Evolutionary conservation across 2,329 filamentous ascomycete genomes (phyloP).

Genomic region (Fusarium oligoseptatum): DNA sequence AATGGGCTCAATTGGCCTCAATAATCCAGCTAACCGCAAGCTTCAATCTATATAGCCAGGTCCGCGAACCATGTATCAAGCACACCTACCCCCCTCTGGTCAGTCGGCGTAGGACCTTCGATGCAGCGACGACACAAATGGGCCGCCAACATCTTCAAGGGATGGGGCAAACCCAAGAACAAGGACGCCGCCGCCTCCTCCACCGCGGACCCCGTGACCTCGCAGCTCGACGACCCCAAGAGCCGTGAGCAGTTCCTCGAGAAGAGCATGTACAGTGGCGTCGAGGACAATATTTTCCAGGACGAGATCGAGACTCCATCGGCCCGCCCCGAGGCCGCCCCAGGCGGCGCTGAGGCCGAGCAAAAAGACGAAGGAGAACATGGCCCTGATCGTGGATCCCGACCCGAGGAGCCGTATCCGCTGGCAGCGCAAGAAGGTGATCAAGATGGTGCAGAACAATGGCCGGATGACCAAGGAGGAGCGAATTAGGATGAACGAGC

Average conservation of each 20-base stretch:
- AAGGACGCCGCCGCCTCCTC: slow-evolving; percentile 50
- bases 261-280: slow-evolving; percentile 56
- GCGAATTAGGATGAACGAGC: slow-evolving; percentile 74
- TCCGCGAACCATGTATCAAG: slow-evolving; percentile 35
- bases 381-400: slow-evolving; percentile 79
- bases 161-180: slow-evolving; percentile 49
- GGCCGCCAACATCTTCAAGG: slow-evolving; percentile 57
- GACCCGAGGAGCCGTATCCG: slow-evolving; percentile 77
- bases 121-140: slow-evolving; percentile 58
- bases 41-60: slow-evolving; percentile 34
- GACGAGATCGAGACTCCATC: slow-evolving; percentile 63
- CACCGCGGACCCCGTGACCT: slow-evolving; percentile 40
- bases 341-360: slow-evolving; percentile 51
- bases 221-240: slow-evolving; percentile 59
- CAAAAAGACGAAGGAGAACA: slow-evolving; percentile 60
- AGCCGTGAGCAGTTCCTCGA: slow-evolving; percentile 58
- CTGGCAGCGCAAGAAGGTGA: slow-evolving; percentile 88
- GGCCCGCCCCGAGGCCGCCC: slow-evolving; percentile 22
- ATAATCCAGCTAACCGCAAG: slow-evolving; percentile 30
- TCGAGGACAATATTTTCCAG: slow-evolving; percentile 73
- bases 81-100: slow-evolving; percentile 33
- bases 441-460: slow-evolving; percentile 77
- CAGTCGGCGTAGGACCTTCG: slow-evolving; percentile 31
- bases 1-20: slow-evolving; percentile 33
- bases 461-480: slow-evolving; percentile 68